A percentile compares a stretch with the other conserved stretches of the same genome.
Conservation (phyloP, 1,284 basidiomycete species). For the Melampsora abietis-canadensis region DNA sequence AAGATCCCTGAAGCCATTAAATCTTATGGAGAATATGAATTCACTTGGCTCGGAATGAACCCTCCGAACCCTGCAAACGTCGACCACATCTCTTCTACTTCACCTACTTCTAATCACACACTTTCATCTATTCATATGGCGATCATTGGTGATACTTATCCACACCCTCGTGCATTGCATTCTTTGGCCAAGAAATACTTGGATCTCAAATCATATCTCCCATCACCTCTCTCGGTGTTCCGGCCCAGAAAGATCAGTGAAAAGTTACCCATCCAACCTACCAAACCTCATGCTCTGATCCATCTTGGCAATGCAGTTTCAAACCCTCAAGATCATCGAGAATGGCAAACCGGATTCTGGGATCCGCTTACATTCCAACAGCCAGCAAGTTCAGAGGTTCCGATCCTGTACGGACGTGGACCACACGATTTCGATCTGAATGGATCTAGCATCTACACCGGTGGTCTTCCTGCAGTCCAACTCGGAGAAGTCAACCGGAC, state of each 20-base stretch:
- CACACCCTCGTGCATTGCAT: conserved; percentile 46
- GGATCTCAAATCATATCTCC: conserved; percentile 29
- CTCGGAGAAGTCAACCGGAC: conserved; percentile 41
- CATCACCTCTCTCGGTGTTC: conserved; percentile 22
- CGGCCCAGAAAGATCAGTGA: conserved; percentile 10
- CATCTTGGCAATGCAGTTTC: conserved; percentile 49
- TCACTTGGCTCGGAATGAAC: conserved; percentile 44
- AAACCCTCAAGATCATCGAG: conserved; percentile 46
- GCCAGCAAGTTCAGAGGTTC: conserved; percentile 36
- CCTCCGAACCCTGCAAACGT: conserved; percentile 32
- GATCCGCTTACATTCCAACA: conserved; percentile 47
- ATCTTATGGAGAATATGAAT: conserved; percentile 23
- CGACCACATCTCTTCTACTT: conserved; percentile 18
- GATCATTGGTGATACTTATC: conserved; percentile 49
- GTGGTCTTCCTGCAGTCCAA: conserved; percentile 45
- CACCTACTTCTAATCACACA: conserved; percentile 13
- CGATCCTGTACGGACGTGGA: conserved; percentile 47
- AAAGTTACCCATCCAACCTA: not conserved
- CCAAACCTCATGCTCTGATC: conserved; percentile 45
- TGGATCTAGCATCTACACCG: conserved; percentile 47
- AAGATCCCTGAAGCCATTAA: conserved; percentile 11
- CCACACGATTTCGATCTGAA: conserved; percentile 49
- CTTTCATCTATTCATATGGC: conserved; percentile 45
- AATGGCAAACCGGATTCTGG: conserved; percentile 50
- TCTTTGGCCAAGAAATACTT: conserved; percentile 44